phyloP scores from a whole-genome alignment of 371 early-diverging fungal species.

The Cladochytrium tenue region DNA sequence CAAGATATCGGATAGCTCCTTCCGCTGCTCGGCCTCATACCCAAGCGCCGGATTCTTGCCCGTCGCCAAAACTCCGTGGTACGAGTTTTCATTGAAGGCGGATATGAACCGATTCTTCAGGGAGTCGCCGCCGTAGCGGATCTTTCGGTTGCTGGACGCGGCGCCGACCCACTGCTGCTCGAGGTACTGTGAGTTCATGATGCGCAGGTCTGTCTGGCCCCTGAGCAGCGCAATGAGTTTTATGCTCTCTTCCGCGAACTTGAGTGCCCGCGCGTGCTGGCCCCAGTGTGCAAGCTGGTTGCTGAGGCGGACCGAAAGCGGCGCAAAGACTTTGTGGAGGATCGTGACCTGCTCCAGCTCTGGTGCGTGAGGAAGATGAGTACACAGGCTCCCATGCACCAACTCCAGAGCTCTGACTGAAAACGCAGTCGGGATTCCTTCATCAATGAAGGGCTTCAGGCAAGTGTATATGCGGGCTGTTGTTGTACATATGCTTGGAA shows the following conservation, averaged over 20 bases:
- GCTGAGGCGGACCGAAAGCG: constrained; percentile 22
- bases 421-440: constrained; percentile 30
- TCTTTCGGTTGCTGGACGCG: constrained; percentile 26
- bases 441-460: constrained; percentile 26
- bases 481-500: constrained; percentile 15
- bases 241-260: constrained; percentile 33
- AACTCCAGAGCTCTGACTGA: constrained; percentile 23
- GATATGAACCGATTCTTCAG: constrained; percentile 10
- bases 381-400: constrained; percentile 24
- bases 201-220: constrained; percentile 18
- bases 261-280: constrained; percentile 16
- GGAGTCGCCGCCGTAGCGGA: constrained; percentile 11
- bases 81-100: constrained; percentile 26
- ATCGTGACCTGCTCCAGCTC: constrained; percentile 23
- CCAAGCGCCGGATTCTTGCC: constrained; percentile 10
- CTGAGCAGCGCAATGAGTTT: constrained; percentile 20
- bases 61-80: constrained; percentile 25
- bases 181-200: constrained; percentile 31
- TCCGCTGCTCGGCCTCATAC: not conserved
- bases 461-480: constrained; percentile 23
- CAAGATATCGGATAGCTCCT: constrained; percentile 2
- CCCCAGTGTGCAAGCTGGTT: constrained; percentile 21
- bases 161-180: constrained; percentile 36
- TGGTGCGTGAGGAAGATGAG: constrained; percentile 10
- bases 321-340: constrained; percentile 23